A percentile compares a stretch with the other conserved stretches of the same genome.
Conservation (phyloP, 2,329 filamentous ascomycete genomes). For the Whalleya microplaca region DNA sequence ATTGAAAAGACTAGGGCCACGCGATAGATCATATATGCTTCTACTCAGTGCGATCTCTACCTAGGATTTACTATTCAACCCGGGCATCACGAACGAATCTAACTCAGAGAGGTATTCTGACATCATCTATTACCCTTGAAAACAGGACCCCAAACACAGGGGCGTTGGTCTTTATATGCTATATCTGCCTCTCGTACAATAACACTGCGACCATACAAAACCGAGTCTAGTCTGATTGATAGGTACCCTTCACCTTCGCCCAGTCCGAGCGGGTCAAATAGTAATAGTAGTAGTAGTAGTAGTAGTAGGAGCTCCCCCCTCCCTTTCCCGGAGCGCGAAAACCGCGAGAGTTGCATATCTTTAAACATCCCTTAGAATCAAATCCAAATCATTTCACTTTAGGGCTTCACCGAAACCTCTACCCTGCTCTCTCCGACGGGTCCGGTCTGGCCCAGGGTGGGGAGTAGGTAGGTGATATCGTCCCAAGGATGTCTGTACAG, state of each 20-base stretch:
- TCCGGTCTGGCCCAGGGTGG: slow-evolving; percentile 72
- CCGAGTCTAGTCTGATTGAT: slow-evolving; percentile 21
- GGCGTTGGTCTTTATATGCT: slow-evolving; percentile 21
- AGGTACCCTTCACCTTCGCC: slow-evolving; percentile 1
- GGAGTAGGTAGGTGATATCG: slow-evolving; percentile 94
- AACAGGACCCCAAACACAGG: slow-evolving; percentile 11
- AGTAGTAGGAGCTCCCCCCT: too few relatives aligned
- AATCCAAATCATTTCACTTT: slow-evolving; percentile 51
- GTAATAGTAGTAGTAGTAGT: too few relatives aligned
- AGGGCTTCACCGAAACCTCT: slow-evolving; percentile 67
- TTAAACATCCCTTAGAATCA: slow-evolving; percentile 33
- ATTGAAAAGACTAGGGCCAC: too few relatives aligned
- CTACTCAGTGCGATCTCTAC: too few relatives aligned
- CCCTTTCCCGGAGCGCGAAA: slow-evolving; percentile 13
- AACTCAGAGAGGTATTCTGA: slow-evolving; percentile 1
- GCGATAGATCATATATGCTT: too few relatives aligned
- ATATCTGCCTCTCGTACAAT: slow-evolving; percentile 33
- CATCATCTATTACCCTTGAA: slow-evolving; percentile 29
- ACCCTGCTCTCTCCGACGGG: slow-evolving; percentile 84
- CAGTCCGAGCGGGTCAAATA: too few relatives aligned
- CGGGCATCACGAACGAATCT: too few relatives aligned
- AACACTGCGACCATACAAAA: slow-evolving; percentile 22
- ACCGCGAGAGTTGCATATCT: slow-evolving; percentile 12
- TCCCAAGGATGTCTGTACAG: slow-evolving; percentile 99
- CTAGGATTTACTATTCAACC: background rate